Percentiles rank a stretch among this genome's conserved stretches.
Conservation (phyloP, 345 rosid species). For the Lepidium sativum region DNA sequence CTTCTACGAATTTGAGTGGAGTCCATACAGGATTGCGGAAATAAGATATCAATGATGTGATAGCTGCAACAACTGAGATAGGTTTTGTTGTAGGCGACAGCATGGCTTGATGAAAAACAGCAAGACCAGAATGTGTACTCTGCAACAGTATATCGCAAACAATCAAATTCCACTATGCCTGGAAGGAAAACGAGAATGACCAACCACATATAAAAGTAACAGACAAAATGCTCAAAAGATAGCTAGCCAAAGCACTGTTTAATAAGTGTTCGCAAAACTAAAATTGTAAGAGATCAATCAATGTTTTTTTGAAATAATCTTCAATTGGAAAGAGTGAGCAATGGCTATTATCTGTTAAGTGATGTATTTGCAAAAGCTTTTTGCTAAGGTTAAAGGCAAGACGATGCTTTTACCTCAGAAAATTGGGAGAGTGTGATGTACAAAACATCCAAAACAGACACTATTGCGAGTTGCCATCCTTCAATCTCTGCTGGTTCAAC, state of each 20-base stretch:
- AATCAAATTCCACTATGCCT: conserved; percentile 13
- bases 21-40: conserved; percentile 51
- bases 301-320: neutral
- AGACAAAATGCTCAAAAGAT: neutral
- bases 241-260: neutral
- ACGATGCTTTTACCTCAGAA: conserved; percentile 42
- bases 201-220: conserved; percentile 6
- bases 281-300: neutral
- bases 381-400: neutral
- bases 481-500: conserved; percentile 65
- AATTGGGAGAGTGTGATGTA: conserved; percentile 46
- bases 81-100: conserved; percentile 68
- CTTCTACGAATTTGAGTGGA: conserved; percentile 10
- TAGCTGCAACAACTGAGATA: conserved; percentile 66
- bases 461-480: conserved; percentile 72
- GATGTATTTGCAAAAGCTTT: conserved; percentile 6
- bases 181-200: neutral
- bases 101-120: conserved; percentile 67
- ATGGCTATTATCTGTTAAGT: neutral
- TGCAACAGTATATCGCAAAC: conserved; percentile 30
- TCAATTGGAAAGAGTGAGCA: neutral
- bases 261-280: neutral
- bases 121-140: conserved; percentile 47
- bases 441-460: conserved; percentile 65
- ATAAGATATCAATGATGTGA: conserved; percentile 69